Evolutionary conservation across 1,284 basidiomycete species (phyloP).

Genomic region (Rhodotorula sp.): DNA sequence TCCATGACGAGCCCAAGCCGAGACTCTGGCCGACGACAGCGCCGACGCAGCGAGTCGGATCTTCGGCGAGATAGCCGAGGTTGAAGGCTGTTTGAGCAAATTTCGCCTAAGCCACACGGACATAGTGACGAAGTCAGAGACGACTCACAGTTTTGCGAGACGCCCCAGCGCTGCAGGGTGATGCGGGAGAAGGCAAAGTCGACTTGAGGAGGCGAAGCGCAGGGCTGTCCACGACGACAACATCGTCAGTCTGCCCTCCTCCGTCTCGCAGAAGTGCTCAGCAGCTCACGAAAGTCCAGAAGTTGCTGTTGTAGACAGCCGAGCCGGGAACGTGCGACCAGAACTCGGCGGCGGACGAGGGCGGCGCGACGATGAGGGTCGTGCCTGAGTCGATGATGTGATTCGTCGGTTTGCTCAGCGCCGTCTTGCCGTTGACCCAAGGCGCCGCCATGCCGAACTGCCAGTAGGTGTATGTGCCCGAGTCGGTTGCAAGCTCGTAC

Average conservation of each 20-base stretch:
- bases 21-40: slow-evolving; percentile 23
- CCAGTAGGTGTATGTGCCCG: slow-evolving; percentile 26
- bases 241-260: not conserved
- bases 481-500: slow-evolving; percentile 8
- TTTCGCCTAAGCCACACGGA: not conserved
- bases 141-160: slow-evolving; percentile 11
- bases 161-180: not conserved
- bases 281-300: slow-evolving; percentile 22
- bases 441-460: slow-evolving; percentile 17
- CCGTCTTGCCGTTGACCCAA: slow-evolving; percentile 3
- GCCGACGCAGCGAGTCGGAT: slow-evolving; percentile 22
- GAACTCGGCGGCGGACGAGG: slow-evolving; percentile 24
- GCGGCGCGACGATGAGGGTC: slow-evolving; percentile 33
- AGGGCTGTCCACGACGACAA: slow-evolving; percentile 13
- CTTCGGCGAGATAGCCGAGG: slow-evolving; percentile 21
- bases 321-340: slow-evolving; percentile 23
- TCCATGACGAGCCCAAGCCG: slow-evolving; percentile 19
- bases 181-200: slow-evolving; percentile 15
- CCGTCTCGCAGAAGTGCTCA: not conserved
- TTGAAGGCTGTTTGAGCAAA: slow-evolving; percentile 21
- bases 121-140: too few species aligned
- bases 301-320: not conserved
- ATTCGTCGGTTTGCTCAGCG: not conserved
- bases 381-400: slow-evolving; percentile 35
- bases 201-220: slow-evolving; percentile 15